These are phyloP conservation scores for Malus hybrid DNA, from an alignment of 331 rosid genomes.

Conservation along the genomic window DNA sequence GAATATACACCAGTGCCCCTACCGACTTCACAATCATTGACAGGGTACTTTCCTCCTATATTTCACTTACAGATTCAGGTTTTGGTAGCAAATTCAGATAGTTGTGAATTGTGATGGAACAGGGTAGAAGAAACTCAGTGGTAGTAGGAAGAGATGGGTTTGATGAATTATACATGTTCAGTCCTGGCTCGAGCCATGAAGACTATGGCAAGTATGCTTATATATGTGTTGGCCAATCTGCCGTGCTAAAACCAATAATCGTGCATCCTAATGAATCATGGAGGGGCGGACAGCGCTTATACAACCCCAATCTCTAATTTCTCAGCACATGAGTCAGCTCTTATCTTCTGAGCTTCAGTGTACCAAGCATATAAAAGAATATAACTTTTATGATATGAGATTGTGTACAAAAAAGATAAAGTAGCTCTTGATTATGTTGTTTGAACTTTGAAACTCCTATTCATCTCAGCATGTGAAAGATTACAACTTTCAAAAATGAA, in stretches of 20 bases:
- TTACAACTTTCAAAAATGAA: not conserved
- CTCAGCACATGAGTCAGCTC: not conserved
- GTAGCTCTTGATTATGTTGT: not conserved
- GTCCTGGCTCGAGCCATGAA: slow-evolving; percentile 70
- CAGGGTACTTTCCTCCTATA: slow-evolving; percentile 39
- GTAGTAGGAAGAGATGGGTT: slow-evolving; percentile 66
- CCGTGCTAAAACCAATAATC: slow-evolving; percentile 53
- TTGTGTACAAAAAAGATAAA: not conserved
- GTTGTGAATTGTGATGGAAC: slow-evolving; percentile 8
- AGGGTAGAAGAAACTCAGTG: slow-evolving; percentile 94
- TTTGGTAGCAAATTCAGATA: not conserved
- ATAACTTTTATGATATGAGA: not conserved
- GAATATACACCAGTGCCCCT: slow-evolving; percentile 66
- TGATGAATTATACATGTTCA: slow-evolving; percentile 64
- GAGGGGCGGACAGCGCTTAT: slow-evolving; percentile 57
- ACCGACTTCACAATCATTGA: slow-evolving; percentile 65
- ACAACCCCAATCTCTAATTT: slow-evolving; percentile 60
- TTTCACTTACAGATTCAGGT: not conserved
- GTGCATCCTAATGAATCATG: slow-evolving; percentile 45
- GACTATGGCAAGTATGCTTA: slow-evolving; percentile 52
- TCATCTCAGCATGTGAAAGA: not conserved
- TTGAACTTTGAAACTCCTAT: not conserved
- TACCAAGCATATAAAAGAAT: not conserved
- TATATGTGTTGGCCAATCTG: slow-evolving; percentile 69
- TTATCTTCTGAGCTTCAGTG: not conserved